Conservation (phyloP, 2,329 filamentous ascomycete species). For the Colletotrichum spinosum region DNA sequence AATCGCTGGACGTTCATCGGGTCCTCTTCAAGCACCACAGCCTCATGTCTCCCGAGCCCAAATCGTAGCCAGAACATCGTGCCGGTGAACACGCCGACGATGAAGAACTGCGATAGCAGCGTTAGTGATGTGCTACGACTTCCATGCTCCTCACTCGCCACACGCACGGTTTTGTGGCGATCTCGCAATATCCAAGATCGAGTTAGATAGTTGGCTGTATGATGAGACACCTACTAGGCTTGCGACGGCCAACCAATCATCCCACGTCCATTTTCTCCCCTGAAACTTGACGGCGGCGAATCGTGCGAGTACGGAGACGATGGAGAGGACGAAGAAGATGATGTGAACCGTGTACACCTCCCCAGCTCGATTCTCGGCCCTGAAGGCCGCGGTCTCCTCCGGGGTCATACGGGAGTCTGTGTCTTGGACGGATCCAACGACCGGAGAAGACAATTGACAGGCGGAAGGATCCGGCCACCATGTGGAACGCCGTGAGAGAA, state of each 20-base stretch:
- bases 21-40: slow-evolving; percentile 26
- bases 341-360: slow-evolving; percentile 22
- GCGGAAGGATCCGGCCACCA: slow-evolving; percentile 1
- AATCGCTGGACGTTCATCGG: slow-evolving; percentile 21
- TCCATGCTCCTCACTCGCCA: not conserved
- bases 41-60: slow-evolving; percentile 27
- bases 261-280: slow-evolving; percentile 16
- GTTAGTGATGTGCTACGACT: not conserved
- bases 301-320: slow-evolving; percentile 15
- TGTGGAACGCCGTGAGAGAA: not conserved
- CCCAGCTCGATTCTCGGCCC: slow-evolving; percentile 16
- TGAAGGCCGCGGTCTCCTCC: slow-evolving; percentile 19
- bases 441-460: not conserved
- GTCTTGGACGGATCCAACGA: slow-evolving; percentile 21
- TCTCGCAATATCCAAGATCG: no score
- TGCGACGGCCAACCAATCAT: slow-evolving; percentile 29
- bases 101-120: slow-evolving; percentile 4
- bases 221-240: slow-evolving; percentile 15
- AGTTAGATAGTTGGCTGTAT: no score
- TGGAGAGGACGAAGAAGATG: slow-evolving; percentile 20
- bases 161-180: no score
- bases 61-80: slow-evolving; percentile 32
- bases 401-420: slow-evolving; percentile 17
- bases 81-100: slow-evolving; percentile 21
- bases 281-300: slow-evolving; percentile 16